Base-by-base conservation (phyloP, 1,284 basidiomycete species). In the Boletus hoseneyae region DNA sequence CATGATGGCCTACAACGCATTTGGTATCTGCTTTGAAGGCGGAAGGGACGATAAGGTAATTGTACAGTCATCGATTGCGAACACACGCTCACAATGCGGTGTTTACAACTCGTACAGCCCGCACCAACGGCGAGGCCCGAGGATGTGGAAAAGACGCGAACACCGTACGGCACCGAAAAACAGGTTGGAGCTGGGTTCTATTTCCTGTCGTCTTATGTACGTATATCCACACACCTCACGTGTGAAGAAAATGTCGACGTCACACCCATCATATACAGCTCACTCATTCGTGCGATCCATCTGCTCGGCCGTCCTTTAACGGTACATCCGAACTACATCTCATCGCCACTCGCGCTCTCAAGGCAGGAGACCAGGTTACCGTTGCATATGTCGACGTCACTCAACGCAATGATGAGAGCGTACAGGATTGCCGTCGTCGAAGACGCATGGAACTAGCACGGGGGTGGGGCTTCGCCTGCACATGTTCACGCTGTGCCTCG, bases 401-500 rank as follows among this genome's bases (percentile, higher is more conserved):
- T 1, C 76, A 77, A 57, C 77, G 73, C 48, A 65, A 72, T 4
- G 78, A 63, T 36, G 86, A 89, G 66, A 72, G 73, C 23, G 52
- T 63, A 8, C 64, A 70, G 6, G 80, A 83, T 27, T 79, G 82
- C 44, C 74, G 84, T 45, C 73, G 79, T 42, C 76, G 85, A 44
- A 73, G 88, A 53, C 78, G 89, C 23, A 72, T 75, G 57, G 86
- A 89, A 67, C 75, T 91, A 35, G 85, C 79, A n/a, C 75, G 83
- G 38, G 88, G 88, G 33, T 91, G 88, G 89, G 75, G 77, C 54
- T 89, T 91, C 63, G 80, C 83, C 21, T 91, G 88, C 63, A 67
- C 72, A 44, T 91, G 88, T 63, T 64, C 73, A 45, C 76, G 79
- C 40, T 91, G 89, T 63, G 57, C 68, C 38, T 70, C 71, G 47